Conservation (phyloP, 306 rosid genomes). For the Corylus avellana region DNA sequence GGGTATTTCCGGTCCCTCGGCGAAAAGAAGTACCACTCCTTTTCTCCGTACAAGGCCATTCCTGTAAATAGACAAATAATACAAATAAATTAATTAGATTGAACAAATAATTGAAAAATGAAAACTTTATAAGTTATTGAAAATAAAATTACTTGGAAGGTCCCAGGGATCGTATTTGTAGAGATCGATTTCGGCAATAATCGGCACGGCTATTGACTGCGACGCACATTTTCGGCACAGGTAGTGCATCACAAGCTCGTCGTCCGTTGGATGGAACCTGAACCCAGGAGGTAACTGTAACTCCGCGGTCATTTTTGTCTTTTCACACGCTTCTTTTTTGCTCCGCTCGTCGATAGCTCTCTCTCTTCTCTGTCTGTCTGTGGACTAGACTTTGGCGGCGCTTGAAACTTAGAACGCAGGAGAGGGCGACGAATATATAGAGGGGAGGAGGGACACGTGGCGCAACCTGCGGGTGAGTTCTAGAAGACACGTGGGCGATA, state of each 20-base stretch:
- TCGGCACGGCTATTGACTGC: slow-evolving; percentile 71
- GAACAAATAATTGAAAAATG: too few relatives aligned
- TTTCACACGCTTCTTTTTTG: neutral
- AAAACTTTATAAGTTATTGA: too few relatives aligned
- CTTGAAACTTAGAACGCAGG: slow-evolving; percentile 70
- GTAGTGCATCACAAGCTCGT: slow-evolving; percentile 89
- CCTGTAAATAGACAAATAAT: slow-evolving; percentile 32
- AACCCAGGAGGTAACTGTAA: slow-evolving; percentile 88
- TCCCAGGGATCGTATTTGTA: slow-evolving; percentile 91
- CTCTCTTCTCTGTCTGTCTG: neutral
- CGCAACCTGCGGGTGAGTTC: slow-evolving; percentile 23
- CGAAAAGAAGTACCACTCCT: slow-evolving; percentile 94
- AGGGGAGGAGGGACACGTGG: slow-evolving; percentile 45
- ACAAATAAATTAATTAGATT: neutral
- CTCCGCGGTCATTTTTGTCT: slow-evolving; percentile 48
- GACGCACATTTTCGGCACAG: slow-evolving; percentile 83
- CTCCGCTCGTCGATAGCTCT: too few relatives aligned
- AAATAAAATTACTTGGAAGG: slow-evolving; percentile 60
- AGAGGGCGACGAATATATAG: slow-evolving; percentile 60
- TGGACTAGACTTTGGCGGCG: slow-evolving; percentile 42
- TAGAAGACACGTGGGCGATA: slow-evolving; percentile 83
- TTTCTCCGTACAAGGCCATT: slow-evolving; percentile 74
- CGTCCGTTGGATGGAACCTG: slow-evolving; percentile 96
- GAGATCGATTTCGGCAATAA: slow-evolving; percentile 85
- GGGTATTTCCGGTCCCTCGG: slow-evolving; percentile 92